phyloP scores from a whole-genome alignment of 176 grass and related monocot genomes.

The Bolboschoenus planiculmis region DNA sequence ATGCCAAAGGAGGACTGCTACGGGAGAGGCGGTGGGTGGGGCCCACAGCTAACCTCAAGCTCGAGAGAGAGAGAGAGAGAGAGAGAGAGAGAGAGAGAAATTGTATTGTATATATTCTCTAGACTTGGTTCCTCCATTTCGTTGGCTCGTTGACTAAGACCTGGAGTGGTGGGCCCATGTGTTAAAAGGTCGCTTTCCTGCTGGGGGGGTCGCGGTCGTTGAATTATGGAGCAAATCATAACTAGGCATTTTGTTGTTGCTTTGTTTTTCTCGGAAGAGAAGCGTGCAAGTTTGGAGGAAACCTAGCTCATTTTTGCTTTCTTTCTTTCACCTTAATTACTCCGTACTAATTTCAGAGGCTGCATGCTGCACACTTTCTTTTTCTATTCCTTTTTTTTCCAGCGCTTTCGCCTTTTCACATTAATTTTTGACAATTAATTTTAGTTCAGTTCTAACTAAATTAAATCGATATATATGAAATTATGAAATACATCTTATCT shows the following conservation, averaged over 20 bases:
- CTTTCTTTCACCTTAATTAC: no score
- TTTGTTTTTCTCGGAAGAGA: not conserved
- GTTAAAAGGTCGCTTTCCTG: slow-evolving; percentile 21
- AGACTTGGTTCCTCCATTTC: slow-evolving; percentile 11
- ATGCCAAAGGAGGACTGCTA: slow-evolving; percentile 22
- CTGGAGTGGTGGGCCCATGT: slow-evolving; percentile 3
- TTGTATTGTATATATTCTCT: not conserved
- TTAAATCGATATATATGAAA: no score
- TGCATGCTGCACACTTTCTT: not conserved
- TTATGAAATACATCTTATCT: no score
- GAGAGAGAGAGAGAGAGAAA: no score
- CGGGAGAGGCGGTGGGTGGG: slow-evolving; percentile 15
- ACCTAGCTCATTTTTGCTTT: no score
- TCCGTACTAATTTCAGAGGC: no score
- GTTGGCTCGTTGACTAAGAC: slow-evolving; percentile 16
- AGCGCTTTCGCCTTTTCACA: no score
- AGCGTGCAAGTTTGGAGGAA: not conserved
- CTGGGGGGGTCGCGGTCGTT: not conserved
- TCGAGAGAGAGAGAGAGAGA: not conserved
- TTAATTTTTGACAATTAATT: no score
- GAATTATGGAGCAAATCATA: slow-evolving; percentile 22
- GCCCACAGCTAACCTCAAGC: slow-evolving; percentile 18
- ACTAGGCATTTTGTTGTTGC: not conserved
- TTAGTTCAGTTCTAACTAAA: no score
- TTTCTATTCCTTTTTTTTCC: no score